These are phyloP conservation scores for Scutellaria baicalensis DNA, from an alignment of 257 asterid species.

Conservation along the genomic window DNA sequence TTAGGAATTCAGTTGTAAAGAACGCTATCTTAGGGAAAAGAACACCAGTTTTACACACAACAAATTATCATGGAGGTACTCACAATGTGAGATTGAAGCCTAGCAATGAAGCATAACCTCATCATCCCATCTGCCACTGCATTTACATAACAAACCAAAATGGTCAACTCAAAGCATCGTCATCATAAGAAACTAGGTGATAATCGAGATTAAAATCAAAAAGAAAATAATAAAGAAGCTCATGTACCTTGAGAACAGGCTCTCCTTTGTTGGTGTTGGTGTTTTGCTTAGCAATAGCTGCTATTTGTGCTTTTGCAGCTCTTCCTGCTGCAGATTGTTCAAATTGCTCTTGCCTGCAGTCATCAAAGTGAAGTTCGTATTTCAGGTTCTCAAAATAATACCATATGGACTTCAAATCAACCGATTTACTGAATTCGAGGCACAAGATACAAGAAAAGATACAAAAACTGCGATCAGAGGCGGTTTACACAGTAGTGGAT, in stretches of 20 bases:
- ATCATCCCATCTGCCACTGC: constrained; percentile 99
- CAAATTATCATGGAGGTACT: constrained; percentile 11
- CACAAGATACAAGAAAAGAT: not conserved
- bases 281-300: constrained; percentile 72
- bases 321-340: constrained; percentile 84
- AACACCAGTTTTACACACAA: not conserved
- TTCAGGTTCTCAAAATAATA: not conserved
- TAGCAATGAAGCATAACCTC: constrained; percentile 24
- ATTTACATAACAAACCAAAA: constrained; percentile 18
- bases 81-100: constrained; percentile 22
- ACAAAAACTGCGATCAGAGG: not conserved
- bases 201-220: not conserved
- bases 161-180: not conserved
- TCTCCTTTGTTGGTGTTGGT: constrained; percentile 65
- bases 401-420: not conserved
- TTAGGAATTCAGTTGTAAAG: not conserved
- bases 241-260: constrained; percentile 74
- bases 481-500: no score
- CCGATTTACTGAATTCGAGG: not conserved
- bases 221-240: not conserved
- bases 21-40: not conserved
- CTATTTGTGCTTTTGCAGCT: constrained; percentile 82
- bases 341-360: constrained; percentile 76
- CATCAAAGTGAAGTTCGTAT: not conserved
- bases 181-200: not conserved